Conservation (phyloP, 768 basidiomycete genomes). For the Suillus bovinus region DNA sequence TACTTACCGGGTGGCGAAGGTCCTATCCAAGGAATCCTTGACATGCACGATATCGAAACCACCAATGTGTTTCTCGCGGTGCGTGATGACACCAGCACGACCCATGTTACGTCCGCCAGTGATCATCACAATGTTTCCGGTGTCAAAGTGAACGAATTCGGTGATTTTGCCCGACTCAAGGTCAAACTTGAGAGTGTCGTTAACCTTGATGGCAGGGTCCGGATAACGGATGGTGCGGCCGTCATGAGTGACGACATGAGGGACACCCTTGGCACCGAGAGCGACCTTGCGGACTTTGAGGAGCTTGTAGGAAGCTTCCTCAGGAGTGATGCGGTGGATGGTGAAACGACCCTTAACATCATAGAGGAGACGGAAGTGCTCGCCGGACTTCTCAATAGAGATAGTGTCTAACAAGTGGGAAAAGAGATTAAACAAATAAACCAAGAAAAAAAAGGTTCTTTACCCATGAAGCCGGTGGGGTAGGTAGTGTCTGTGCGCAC, state of each 20-base stretch:
- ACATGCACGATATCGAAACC: slow-evolving; percentile 99
- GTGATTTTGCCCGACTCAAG: slow-evolving; percentile 92
- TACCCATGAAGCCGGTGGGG: slow-evolving; percentile 97
- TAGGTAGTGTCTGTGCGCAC: slow-evolving; percentile 97
- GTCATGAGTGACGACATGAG: slow-evolving; percentile 97
- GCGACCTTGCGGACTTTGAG: slow-evolving; percentile 92
- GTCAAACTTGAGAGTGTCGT: slow-evolving; percentile 98
- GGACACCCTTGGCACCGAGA: slow-evolving; percentile 90
- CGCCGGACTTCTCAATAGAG: slow-evolving; percentile 96
- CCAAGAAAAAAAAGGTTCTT: slow-evolving; percentile 22
- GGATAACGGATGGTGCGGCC: slow-evolving; percentile 99
- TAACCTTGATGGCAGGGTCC: slow-evolving; percentile 91
- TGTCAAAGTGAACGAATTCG: slow-evolving; percentile 94
- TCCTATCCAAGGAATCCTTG: slow-evolving; percentile 91
- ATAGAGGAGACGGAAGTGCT: slow-evolving; percentile 99
- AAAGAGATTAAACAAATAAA: neutral
- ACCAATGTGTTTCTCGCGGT: slow-evolving; percentile 96
- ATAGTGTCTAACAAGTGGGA: slow-evolving; percentile 70
- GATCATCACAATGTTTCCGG: slow-evolving; percentile 95
- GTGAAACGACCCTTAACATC: slow-evolving; percentile 99
- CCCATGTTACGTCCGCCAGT: slow-evolving; percentile 99
- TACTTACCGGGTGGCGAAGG: slow-evolving; percentile 94
- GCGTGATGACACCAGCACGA: slow-evolving; percentile 92
- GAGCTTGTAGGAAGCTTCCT: slow-evolving; percentile 97
- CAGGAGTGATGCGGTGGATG: slow-evolving; percentile 97